Conservation (phyloP, 1,284 basidiomycete genomes). For the Rhodotorula sp. region DNA sequence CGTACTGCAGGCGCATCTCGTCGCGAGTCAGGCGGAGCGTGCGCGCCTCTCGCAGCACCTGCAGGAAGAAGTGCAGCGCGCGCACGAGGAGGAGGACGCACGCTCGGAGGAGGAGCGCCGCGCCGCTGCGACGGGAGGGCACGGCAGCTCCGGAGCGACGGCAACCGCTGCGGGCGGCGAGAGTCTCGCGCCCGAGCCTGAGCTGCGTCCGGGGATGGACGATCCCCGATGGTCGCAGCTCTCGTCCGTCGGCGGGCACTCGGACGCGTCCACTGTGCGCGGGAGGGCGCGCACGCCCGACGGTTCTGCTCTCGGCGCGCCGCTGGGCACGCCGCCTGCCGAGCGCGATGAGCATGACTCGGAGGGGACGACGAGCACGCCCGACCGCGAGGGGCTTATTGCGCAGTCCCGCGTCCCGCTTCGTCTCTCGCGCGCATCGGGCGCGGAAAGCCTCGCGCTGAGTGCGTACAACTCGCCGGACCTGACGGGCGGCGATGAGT, state of each 20-base stretch:
- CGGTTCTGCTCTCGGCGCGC: not conserved
- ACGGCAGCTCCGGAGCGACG: not conserved
- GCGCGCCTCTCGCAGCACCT: not conserved
- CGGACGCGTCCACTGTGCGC: not conserved
- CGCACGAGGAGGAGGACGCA: conserved; percentile 1
- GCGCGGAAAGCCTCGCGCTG: not conserved
- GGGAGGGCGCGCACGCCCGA: not conserved
- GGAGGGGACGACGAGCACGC: not conserved
- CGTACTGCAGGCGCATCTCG: not conserved
- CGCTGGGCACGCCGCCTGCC: not conserved
- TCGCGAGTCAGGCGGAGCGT: not conserved
- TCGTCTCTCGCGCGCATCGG: not conserved
- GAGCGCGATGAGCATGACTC: not conserved
- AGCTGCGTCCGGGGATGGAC: not conserved
- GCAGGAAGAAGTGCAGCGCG: conserved; percentile 6
- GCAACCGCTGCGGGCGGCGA: not conserved
- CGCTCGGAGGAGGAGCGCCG: not conserved
- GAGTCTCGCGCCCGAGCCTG: not conserved
- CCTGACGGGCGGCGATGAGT: not conserved
- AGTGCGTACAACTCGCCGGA: not conserved
- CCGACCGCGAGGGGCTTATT: not conserved
- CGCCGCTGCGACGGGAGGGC: not conserved
- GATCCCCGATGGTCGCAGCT: not conserved
- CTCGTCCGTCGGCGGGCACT: not conserved
- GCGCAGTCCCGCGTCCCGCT: not conserved